These are phyloP conservation scores for Favolaschia claudopus DNA, from an alignment of 768 basidiomycete species.

Conservation along the genomic window DNA sequence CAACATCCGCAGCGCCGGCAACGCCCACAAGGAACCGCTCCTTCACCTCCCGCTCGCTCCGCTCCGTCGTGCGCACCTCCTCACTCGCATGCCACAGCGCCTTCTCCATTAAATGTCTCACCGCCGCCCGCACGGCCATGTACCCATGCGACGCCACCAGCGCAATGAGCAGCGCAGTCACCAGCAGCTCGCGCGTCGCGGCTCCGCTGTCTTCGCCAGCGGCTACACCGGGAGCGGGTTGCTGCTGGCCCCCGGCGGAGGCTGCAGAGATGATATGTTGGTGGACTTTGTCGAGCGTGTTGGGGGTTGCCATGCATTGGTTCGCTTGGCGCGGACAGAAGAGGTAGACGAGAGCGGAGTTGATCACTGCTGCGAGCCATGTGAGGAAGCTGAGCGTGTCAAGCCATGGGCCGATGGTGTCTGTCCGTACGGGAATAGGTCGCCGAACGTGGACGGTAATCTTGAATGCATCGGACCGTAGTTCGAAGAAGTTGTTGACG, in stretches of 20 bases:
- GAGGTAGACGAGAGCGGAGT: constrained; percentile 90
- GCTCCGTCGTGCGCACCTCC: constrained; percentile 67
- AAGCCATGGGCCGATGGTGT: constrained; percentile 95
- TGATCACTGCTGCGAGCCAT: constrained; percentile 89
- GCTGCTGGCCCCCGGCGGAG: constrained; percentile 8
- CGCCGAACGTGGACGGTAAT: constrained; percentile 85
- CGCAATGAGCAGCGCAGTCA: constrained; percentile 75
- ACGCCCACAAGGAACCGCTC: constrained; percentile 44
- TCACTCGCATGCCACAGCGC: constrained; percentile 78
- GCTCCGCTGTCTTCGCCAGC: constrained; percentile 30
- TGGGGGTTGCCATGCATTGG: constrained; percentile 22
- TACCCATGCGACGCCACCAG: constrained; percentile 90
- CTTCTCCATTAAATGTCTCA: constrained; percentile 76
- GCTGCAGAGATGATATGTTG: constrained; percentile 34
- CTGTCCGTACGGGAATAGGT: constrained; percentile 86
- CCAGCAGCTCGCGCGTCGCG: constrained; percentile 58
- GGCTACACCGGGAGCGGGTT: constrained; percentile 16
- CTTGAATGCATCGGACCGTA: constrained; percentile 95
- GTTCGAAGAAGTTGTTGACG: constrained; percentile 91
- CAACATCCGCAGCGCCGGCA: constrained; percentile 30
- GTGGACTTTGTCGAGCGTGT: constrained; percentile 38
- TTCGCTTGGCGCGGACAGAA: constrained; percentile 56
- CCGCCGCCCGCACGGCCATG: constrained; percentile 65
- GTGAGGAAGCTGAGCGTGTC: constrained; percentile 86
- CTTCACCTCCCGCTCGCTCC: constrained; percentile 58